Evolutionary conservation across 192 early-diverging fungal species (phyloP), one percentile per base, ranked within the genome.

Genomic region (Backusella sp.): DNA sequence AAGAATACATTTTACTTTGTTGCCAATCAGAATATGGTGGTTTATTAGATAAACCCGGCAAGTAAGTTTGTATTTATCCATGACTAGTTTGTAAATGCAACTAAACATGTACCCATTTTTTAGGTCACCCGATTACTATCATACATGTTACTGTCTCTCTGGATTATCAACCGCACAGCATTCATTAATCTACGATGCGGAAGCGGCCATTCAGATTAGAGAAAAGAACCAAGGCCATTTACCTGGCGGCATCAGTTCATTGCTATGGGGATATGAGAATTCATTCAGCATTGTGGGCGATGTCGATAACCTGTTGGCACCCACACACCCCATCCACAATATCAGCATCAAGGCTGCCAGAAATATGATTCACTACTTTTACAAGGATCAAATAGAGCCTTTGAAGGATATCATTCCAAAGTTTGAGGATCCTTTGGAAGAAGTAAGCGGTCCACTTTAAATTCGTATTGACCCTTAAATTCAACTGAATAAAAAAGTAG

Each of bases 111-210:
- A 9, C 66, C 7, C 36, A n/a, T n/a, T 46, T 52, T 46, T 3
- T 71, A 94, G 90, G 66, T 56, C 76, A 1, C 88, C 93, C 0
- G 98, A 99, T 77, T 91, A 90, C 56, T 99, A 99, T 82, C 98
- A 99, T 77, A 96, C 96, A 41, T 97, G 95, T 75, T 99, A 99
- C 78, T 90, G 91, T 30, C 86, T 99, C 42, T 87, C 87, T 66
- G 98, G 98, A 0, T 82, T 99, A 28, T 96, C 97, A 6, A 77
- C 91, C 23, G 84, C 93, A 6, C 98, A 98, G 75, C 90, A 98
- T 77, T 84, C 91, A 23, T 86, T 92, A 26, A 41, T 73, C 0
- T 90, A 81, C 73, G 82, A 88, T 39, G 17, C 44, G 6, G 56
- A 66, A 12, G 59, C 44, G 5, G 79, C 74, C 1, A n/a, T 73